Conservation (phyloP, 1,284 basidiomycete genomes). For the Trametes sp. region DNA sequence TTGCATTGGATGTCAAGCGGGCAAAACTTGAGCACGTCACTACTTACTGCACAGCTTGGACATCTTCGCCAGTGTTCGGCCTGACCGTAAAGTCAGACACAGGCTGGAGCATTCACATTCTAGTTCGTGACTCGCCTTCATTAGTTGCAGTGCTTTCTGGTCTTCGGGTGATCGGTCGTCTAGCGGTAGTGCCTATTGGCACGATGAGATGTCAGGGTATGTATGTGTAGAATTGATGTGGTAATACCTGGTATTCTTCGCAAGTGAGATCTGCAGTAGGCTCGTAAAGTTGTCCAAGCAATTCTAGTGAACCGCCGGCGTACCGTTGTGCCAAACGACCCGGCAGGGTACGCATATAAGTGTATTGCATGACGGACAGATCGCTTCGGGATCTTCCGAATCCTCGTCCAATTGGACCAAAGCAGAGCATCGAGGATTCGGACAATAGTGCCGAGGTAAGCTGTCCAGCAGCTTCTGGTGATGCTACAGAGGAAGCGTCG, state of each 20-base stretch:
- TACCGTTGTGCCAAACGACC: constrained; percentile 48
- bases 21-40: not conserved
- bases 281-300: not conserved
- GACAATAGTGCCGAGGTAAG: constrained; percentile 48
- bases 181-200: constrained; percentile 47
- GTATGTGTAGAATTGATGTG: too few species aligned
- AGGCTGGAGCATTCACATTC: not conserved
- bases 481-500: constrained; percentile 36
- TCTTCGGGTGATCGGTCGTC: constrained; percentile 53
- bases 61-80: constrained; percentile 51
- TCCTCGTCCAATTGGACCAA: constrained; percentile 48
- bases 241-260: constrained; percentile 45
- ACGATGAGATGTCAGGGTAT: too few species aligned
- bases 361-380: constrained; percentile 45
- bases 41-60: constrained; percentile 45
- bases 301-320: constrained; percentile 1
- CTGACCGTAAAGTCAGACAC: constrained; percentile 30
- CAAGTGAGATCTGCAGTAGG: constrained; percentile 43
- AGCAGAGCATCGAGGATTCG: constrained; percentile 49
- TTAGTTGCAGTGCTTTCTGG: constrained; percentile 45
- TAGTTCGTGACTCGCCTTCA: constrained; percentile 36
- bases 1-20: not conserved
- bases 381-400: constrained; percentile 43
- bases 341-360: constrained; percentile 48
- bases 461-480: constrained; percentile 49